A percentile compares a stretch with the other conserved stretches of the same genome.
Conservation (phyloP, 306 rosid genomes). For the Malus asiatica region DNA sequence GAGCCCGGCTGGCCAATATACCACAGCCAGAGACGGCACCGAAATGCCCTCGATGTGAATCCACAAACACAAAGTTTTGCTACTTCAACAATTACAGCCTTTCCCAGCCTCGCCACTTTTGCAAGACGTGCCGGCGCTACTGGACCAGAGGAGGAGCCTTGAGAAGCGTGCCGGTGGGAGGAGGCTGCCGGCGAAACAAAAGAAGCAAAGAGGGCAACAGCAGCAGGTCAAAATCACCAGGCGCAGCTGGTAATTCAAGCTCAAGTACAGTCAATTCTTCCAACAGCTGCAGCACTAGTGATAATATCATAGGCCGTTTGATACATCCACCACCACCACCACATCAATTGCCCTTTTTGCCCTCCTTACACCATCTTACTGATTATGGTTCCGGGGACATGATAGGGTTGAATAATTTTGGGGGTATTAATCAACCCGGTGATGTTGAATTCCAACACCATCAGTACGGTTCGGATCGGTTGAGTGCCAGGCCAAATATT, state of each 20-base stretch:
- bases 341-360: constrained; percentile 46
- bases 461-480: not conserved
- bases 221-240: constrained; percentile 43
- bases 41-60: constrained; percentile 87
- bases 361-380: constrained; percentile 42
- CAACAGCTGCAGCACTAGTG: constrained; percentile 32
- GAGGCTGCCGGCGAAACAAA: constrained; percentile 78
- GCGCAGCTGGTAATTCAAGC: constrained; percentile 29
- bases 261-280: constrained; percentile 41
- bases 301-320: constrained; percentile 33
- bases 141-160: constrained; percentile 92
- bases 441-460: constrained; percentile 33
- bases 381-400: constrained; percentile 32
- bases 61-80: constrained; percentile 79
- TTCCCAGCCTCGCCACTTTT: constrained; percentile 84
- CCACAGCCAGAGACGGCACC: constrained; percentile 48
- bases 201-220: constrained; percentile 33
- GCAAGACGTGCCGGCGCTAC: constrained; percentile 84
- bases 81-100: constrained; percentile 81
- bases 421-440: constrained; percentile 19
- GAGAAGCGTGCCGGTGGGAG: constrained; percentile 83
- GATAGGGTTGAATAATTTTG: constrained; percentile 36
- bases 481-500: not conserved
- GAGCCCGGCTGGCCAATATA: constrained; percentile 57
- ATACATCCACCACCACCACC: constrained; percentile 18